phyloP scores from a whole-genome alignment of 2,329 filamentous ascomycete species.

The Fusarium globosum region DNA sequence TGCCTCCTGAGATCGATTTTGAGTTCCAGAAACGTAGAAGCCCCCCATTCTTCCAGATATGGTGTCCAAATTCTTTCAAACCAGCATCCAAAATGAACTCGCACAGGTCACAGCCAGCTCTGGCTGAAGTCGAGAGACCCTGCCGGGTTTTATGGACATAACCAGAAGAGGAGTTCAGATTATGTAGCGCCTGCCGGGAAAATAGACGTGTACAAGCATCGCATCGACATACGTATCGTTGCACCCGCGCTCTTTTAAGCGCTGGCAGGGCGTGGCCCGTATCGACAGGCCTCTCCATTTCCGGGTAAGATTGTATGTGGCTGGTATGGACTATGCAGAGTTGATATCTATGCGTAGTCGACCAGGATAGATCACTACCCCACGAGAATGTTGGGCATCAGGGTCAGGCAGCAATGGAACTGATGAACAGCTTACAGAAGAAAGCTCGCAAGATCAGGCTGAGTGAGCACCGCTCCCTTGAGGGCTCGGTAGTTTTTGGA shows the following conservation, averaged over 20 bases:
- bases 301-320: fast-evolving
- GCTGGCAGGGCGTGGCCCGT: fast-evolving
- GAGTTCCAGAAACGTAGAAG: background rate
- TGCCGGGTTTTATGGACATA: fast-evolving
- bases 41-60: background rate
- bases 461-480: too few relatives aligned
- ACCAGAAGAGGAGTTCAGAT: background rate
- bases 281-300: background rate
- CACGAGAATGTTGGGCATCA: background rate
- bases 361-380: too few relatives aligned
- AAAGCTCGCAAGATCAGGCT: fast-evolving
- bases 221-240: background rate
- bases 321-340: background rate
- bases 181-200: fast-evolving
- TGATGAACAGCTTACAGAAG: background rate
- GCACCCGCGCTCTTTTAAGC: background rate
- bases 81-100: fast-evolving
- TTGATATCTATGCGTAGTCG: too few relatives aligned
- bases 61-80: fast-evolving
- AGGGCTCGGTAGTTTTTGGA: too few relatives aligned
- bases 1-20: fast-evolving
- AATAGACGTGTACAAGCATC: background rate
- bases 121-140: fast-evolving
- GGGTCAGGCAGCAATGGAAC: fast-evolving
- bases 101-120: background rate